Percentiles rank a stretch among this genome's conserved stretches.
Conservation (phyloP, 2,329 filamentous ascomycete species). For the Oidium heveae region DNA sequence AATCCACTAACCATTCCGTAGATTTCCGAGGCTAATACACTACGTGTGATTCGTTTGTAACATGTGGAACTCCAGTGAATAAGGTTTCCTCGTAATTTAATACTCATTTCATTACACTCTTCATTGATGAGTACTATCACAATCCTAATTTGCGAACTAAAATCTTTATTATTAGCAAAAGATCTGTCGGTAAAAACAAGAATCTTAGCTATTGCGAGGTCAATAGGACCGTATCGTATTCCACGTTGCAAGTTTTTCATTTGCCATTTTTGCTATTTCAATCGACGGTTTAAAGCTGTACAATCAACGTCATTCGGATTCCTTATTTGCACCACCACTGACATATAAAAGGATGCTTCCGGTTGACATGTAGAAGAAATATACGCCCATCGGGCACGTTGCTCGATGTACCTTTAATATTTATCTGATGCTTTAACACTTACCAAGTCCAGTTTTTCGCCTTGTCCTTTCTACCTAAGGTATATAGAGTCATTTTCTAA, state of each 20-base stretch:
- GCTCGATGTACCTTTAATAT: not conserved
- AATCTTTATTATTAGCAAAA: too few species aligned
- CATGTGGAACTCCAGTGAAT: not conserved
- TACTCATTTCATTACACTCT: too few species aligned
- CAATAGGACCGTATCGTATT: not conserved
- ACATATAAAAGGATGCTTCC: too few species aligned
- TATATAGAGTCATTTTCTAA: not conserved
- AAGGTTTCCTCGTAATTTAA: not conserved
- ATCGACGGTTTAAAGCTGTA: not conserved
- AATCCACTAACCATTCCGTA: too few species aligned
- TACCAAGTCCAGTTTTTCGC: not conserved
- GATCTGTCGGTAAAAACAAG: constrained; percentile 1
- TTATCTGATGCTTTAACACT: not conserved
- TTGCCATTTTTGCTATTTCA: constrained; percentile 1
- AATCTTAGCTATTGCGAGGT: not conserved
- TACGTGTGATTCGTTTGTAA: not conserved
- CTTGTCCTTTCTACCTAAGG: not conserved
- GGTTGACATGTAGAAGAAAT: too few species aligned
- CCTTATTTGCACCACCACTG: not conserved
- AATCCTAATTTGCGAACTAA: not conserved
- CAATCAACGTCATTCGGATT: not conserved
- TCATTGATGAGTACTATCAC: not conserved
- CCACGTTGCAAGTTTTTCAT: not conserved
- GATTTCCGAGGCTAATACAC: constrained; percentile 2
- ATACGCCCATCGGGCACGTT: not conserved